A percentile compares a stretch with the other conserved stretches of the same genome.
Evolutionary conservation across 345 rosid genomes (phyloP).

Genomic region (Adansonia digitata): DNA sequence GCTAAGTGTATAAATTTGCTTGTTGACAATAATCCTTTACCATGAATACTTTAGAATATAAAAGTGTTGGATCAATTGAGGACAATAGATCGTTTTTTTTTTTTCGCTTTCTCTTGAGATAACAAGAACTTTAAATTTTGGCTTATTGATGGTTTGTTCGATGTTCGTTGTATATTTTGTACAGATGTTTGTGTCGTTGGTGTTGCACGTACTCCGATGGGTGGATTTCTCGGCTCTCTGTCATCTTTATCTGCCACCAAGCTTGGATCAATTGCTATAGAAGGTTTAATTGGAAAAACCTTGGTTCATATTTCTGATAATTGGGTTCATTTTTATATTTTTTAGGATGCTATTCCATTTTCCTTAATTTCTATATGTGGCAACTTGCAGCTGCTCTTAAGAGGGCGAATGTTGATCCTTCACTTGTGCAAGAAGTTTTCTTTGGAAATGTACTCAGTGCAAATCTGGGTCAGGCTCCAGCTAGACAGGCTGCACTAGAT

Average conservation of each 20-base stretch:
- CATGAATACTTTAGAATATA: not conserved
- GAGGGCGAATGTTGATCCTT: constrained; percentile 81
- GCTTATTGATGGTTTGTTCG: not conserved
- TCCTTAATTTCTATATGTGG: constrained; percentile 7
- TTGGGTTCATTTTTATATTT: not conserved
- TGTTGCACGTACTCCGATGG: constrained; percentile 96
- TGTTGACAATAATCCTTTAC: not conserved
- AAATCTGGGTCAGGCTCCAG: constrained; percentile 97
- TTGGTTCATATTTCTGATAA: not conserved
- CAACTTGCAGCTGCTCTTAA: constrained; percentile 72
- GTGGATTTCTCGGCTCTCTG: constrained; percentile 83
- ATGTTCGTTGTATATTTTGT: constrained; percentile 10
- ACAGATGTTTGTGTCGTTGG: constrained; percentile 97
- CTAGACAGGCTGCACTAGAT: constrained; percentile 95
- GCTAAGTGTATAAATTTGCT: not conserved
- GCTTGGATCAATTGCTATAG: constrained; percentile 86
- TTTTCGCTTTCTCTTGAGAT: too few species aligned
- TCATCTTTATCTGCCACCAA: constrained; percentile 86
- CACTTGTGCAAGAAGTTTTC: constrained; percentile 84
- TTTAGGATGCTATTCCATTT: constrained; percentile 5
- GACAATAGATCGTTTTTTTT: too few species aligned
- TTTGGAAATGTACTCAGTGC: constrained; percentile 97
- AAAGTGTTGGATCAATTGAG: not conserved
- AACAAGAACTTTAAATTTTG: not conserved
- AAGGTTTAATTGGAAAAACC: constrained; percentile 38